phyloP scores from a whole-genome alignment of 164 flowering plant species.

The Sedum album region DNA sequence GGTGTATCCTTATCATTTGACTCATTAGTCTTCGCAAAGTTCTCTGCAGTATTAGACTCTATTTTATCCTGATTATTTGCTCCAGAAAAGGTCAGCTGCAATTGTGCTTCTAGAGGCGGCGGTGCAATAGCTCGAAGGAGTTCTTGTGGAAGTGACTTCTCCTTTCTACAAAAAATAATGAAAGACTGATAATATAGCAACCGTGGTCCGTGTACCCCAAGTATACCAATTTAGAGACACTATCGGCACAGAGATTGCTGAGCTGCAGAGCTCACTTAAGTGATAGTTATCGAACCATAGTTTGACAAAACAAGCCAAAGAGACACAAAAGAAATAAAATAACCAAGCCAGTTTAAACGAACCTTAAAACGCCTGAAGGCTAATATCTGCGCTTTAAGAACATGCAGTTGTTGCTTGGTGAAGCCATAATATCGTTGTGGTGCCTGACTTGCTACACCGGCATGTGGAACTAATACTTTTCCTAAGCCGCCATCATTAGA shows the following conservation, averaged over 20 bases:
- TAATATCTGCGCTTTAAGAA: conserved; percentile 90
- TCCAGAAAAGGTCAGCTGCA: conserved; percentile 44
- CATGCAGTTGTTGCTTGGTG: conserved; percentile 95
- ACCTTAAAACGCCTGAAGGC: conserved; percentile 97
- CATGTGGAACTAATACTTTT: conserved; percentile 33
- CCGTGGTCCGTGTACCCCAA: neutral
- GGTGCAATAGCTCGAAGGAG: conserved; percentile 82
- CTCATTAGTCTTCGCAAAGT: conserved; percentile 35
- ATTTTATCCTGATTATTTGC: conserved; percentile 37
- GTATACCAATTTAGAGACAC: neutral
- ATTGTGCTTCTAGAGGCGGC: conserved; percentile 75
- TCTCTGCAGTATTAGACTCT: conserved; percentile 42
- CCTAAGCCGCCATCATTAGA: conserved; percentile 34
- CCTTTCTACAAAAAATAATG: conserved; percentile 55
- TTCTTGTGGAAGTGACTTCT: conserved; percentile 82
- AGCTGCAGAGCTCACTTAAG: neutral
- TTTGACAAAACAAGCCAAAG: neutral
- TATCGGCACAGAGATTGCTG: neutral
- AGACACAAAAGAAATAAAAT: neutral
- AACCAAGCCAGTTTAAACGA: neutral
- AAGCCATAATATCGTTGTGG: conserved; percentile 55
- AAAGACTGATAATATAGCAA: conserved; percentile 11
- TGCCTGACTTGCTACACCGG: conserved; percentile 29
- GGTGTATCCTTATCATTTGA: conserved; percentile 46
- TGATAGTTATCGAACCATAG: neutral